Evolutionary conservation across 2,329 filamentous ascomycete species (phyloP), one percentile per base, ranked within the genome.

Genomic region (Lithohypha guttulata): DNA sequence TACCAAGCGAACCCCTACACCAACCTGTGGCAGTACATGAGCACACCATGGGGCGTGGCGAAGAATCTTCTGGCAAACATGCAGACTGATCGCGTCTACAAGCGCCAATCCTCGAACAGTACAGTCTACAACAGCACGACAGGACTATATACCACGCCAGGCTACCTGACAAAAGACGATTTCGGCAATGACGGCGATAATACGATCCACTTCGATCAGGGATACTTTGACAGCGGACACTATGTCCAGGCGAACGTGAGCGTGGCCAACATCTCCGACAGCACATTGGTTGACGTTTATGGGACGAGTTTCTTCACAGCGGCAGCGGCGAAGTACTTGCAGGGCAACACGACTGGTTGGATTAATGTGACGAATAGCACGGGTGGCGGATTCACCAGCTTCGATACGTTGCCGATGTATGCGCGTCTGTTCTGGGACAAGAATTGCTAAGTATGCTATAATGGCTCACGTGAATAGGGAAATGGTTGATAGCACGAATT

Each of bases 121-220:
- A 52, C 51, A 25, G 32, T 34, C 9, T 39, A 22, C 27, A 31
- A 39, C 18, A 11, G 20, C 7, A 31, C 35, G 2, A 39, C 35
- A 7, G 35, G 35, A 11, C 41, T 46, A 6, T 42, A 47, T 27
- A 36, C 23, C 17, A 48, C 51, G 2, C 42, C 51, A 3, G 56
- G 56, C 4, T 57, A 58, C 39, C 47, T 47, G 11, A 59, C 57
- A 4, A 49, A 42, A 11, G 57, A 59, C 33, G 56, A 59, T 43
- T 55, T 59, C 36, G 57, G 57, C 15, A 45, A 14, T 11, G 55
- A 58, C 34, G 57, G 57, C 6, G 57, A 59, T 39, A 57, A 59
- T 34, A 58, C 54, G 19, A 42, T 50, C 4, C 57, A 59, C 42
- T 51, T 50, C 20, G 20, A 40, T 23, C 51, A 57, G 18, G 55